Conservation (phyloP, 1,284 basidiomycete species). For the Moesziomyces sp. region DNA sequence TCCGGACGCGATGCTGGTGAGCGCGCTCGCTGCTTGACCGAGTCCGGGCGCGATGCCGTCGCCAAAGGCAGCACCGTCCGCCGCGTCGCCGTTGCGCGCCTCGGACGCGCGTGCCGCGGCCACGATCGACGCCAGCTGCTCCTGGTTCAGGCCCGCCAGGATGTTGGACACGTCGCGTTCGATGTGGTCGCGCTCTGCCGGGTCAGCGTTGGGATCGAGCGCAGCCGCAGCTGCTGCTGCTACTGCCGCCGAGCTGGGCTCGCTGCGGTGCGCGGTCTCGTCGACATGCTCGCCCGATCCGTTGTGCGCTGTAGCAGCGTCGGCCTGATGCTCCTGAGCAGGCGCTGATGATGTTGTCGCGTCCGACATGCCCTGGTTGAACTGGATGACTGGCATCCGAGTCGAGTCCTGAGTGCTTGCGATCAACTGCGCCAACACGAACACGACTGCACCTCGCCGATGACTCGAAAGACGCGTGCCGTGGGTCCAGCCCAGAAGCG, state of each 20-base stretch:
- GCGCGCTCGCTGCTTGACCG: slow-evolving; percentile 58
- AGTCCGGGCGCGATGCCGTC: slow-evolving; percentile 14
- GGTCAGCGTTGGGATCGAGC: slow-evolving; percentile 10
- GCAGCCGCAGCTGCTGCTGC: slow-evolving; percentile 10
- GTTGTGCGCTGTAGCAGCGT: neutral
- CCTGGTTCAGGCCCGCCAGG: slow-evolving; percentile 57
- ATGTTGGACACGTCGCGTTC: slow-evolving; percentile 61
- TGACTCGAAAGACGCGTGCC: neutral
- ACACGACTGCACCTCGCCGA: neutral
- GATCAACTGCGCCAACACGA: no score
- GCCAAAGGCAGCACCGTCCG: neutral
- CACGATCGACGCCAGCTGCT: slow-evolving; percentile 62
- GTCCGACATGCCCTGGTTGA: neutral
- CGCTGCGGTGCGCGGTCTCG: slow-evolving; percentile 1
- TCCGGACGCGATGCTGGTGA: slow-evolving; percentile 56
- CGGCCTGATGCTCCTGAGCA: neutral
- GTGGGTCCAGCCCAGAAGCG: neutral
- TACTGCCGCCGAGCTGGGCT: slow-evolving; percentile 3
- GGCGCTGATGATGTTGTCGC: neutral
- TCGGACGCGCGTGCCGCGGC: slow-evolving; percentile 55
- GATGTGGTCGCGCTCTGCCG: slow-evolving; percentile 36
- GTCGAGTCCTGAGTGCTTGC: neutral
- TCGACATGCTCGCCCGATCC: neutral
- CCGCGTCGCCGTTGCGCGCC: slow-evolving; percentile 14
- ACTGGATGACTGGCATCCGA: neutral